These are phyloP conservation scores for Colletotrichum horii DNA, from an alignment of 2,329 filamentous ascomycete species.

Conservation along the genomic window DNA sequence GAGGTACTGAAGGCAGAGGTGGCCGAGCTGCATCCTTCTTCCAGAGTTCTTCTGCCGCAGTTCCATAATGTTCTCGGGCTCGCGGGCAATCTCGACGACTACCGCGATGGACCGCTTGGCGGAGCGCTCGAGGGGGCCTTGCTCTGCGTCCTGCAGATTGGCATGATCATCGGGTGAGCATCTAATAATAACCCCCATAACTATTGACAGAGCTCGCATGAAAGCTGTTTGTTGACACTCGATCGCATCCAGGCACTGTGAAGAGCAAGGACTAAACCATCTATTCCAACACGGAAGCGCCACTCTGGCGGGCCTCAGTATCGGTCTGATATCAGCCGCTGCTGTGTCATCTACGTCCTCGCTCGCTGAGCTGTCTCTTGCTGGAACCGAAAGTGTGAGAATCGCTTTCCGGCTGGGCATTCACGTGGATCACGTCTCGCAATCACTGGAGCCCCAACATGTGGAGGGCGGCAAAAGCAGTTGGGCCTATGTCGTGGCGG, in stretches of 20 bases:
- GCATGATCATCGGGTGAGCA: neutral
- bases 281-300: constrained; percentile 19
- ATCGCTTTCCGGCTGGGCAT: constrained; percentile 52
- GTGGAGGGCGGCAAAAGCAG: constrained; percentile 27
- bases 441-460: constrained; percentile 43
- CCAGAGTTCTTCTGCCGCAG: neutral
- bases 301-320: constrained; percentile 44
- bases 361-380: constrained; percentile 41
- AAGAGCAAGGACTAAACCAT: neutral
- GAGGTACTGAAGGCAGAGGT: neutral
- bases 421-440: constrained; percentile 45
- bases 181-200: neutral
- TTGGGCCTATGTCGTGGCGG: constrained; percentile 48
- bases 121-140: neutral
- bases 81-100: neutral
- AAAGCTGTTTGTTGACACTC: neutral
- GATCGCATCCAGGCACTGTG: neutral
- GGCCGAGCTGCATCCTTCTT: neutral
- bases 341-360: constrained; percentile 45
- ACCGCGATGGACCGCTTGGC: neutral
- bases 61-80: neutral
- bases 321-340: constrained; percentile 47
- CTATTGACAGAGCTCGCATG: neutral
- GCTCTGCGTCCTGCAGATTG: neutral
- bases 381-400: constrained; percentile 46